phyloP scores from a whole-genome alignment of 2,329 filamentous ascomycete species.

The Dactylonectria estremocensis region DNA sequence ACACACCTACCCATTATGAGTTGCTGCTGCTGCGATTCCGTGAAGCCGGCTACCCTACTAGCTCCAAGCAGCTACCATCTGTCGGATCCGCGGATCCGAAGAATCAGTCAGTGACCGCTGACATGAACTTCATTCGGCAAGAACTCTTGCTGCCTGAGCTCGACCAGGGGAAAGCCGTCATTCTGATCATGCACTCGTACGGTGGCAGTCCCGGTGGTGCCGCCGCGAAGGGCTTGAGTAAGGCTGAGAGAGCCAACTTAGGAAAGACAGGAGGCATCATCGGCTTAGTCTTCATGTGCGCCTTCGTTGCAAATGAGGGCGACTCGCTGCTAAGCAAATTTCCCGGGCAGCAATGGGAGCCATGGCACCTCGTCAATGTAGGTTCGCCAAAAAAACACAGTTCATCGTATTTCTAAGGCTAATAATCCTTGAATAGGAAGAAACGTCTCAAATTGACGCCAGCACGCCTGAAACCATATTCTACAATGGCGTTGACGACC shows the following conservation, averaged over 20 bases:
- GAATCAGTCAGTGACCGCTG: constrained; percentile 8
- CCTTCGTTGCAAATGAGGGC: constrained; percentile 26
- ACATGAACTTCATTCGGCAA: constrained; percentile 23
- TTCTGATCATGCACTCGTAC: constrained; percentile 45
- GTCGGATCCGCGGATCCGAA: constrained; percentile 17
- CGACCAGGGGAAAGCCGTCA: constrained; percentile 38
- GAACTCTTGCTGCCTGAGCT: constrained; percentile 28
- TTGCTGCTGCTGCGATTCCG: constrained; percentile 14
- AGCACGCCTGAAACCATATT: constrained; percentile 63
- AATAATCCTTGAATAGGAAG: not conserved
- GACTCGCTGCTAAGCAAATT: constrained; percentile 18
- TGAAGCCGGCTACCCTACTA: constrained; percentile 27
- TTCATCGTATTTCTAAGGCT: not conserved
- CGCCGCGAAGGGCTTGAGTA: constrained; percentile 36
- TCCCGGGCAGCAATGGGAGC: constrained; percentile 8
- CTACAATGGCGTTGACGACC: constrained; percentile 19
- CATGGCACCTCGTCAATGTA: constrained; percentile 18
- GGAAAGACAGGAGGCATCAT: constrained; percentile 29
- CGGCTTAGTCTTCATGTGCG: constrained; percentile 33
- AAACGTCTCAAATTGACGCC: constrained; percentile 1
- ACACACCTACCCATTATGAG: constrained; percentile 20
- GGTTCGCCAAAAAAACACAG: too few relatives aligned
- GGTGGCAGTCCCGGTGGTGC: constrained; percentile 38
- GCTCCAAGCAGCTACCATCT: constrained; percentile 23
- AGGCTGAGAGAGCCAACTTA: constrained; percentile 20